Conservation (phyloP, 2,329 filamentous ascomycete species). For the Apiospora aurea region DNA sequence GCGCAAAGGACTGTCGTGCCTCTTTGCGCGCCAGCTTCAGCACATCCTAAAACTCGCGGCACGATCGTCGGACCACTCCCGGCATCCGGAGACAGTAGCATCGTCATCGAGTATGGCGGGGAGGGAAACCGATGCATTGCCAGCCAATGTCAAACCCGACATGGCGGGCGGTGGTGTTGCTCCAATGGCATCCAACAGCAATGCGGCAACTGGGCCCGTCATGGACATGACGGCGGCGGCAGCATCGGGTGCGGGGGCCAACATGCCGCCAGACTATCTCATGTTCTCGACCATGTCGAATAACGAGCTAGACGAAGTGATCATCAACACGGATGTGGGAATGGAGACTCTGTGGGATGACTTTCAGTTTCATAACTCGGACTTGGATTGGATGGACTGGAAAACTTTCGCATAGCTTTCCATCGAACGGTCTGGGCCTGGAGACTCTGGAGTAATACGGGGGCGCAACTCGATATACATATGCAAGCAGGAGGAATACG, state of each 20-base stretch:
- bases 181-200: slow-evolving; percentile 32
- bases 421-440: neutral
- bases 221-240: slow-evolving; percentile 35
- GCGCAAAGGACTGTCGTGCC: slow-evolving; percentile 69
- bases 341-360: slow-evolving; percentile 43
- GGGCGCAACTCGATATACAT: neutral
- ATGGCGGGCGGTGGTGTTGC: neutral
- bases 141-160: neutral
- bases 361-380: slow-evolving; percentile 44
- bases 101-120: neutral
- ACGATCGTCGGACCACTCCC: slow-evolving; percentile 32
- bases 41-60: slow-evolving; percentile 51
- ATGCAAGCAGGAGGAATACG: neutral
- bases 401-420: slow-evolving; percentile 32
- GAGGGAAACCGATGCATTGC: neutral
- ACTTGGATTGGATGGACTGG: slow-evolving; percentile 47
- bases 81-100: neutral
- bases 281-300: slow-evolving; percentile 46
- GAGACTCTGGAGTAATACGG: neutral
- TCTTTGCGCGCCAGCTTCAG: slow-evolving; percentile 64
- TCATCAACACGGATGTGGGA: slow-evolving; percentile 44
- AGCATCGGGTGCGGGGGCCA: slow-evolving; percentile 27
- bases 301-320: slow-evolving; percentile 44
- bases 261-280: slow-evolving; percentile 35
- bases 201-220: slow-evolving; percentile 25